Evolutionary conservation across 2,329 filamentous ascomycete genomes (phyloP).

Genomic region (Xylariomycetidae sp.): DNA sequence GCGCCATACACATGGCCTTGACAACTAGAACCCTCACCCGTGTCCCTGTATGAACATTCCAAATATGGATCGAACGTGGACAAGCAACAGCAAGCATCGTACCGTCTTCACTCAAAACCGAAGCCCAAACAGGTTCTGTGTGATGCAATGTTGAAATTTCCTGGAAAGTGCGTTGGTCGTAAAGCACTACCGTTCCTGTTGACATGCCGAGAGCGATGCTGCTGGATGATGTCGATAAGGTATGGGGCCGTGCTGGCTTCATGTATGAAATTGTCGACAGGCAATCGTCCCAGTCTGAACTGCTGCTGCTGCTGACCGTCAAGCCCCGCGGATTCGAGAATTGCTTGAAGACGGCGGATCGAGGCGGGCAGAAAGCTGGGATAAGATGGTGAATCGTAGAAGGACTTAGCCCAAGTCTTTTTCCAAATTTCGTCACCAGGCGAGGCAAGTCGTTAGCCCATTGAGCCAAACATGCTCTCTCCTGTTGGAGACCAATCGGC

Average conservation of each 20-base stretch:
- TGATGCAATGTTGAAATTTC: conserved; percentile 11
- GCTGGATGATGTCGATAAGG: too few relatives aligned
- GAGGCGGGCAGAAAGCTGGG: conserved; percentile 19
- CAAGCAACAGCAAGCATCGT: conserved; percentile 8
- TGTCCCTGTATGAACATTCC: too few relatives aligned
- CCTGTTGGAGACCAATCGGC: conserved; percentile 4
- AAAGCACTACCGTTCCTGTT: conserved; percentile 10
- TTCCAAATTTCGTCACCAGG: conserved; percentile 18
- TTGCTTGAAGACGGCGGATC: conserved; percentile 16
- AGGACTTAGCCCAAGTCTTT: conserved; percentile 8
- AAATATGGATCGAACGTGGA: too few relatives aligned
- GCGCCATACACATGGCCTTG: conserved; percentile 9
- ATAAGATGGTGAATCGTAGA: conserved; percentile 19
- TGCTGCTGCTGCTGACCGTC: conserved; percentile 9
- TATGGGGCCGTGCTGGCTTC: too few relatives aligned
- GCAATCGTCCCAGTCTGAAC: conserved; percentile 18
- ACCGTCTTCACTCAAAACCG: conserved; percentile 14
- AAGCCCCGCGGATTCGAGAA: conserved; percentile 14
- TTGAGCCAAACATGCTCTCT: conserved; percentile 9
- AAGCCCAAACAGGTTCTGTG: conserved; percentile 12
- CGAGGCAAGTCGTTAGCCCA: conserved; percentile 19
- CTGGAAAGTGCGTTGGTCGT: conserved; percentile 17
- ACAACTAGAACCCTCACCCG: too few relatives aligned
- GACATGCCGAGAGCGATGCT: too few relatives aligned
- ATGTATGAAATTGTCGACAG: too few relatives aligned